Conservation (phyloP, 371 early-diverging fungal species). For the Saksenaea oblongispora region DNA sequence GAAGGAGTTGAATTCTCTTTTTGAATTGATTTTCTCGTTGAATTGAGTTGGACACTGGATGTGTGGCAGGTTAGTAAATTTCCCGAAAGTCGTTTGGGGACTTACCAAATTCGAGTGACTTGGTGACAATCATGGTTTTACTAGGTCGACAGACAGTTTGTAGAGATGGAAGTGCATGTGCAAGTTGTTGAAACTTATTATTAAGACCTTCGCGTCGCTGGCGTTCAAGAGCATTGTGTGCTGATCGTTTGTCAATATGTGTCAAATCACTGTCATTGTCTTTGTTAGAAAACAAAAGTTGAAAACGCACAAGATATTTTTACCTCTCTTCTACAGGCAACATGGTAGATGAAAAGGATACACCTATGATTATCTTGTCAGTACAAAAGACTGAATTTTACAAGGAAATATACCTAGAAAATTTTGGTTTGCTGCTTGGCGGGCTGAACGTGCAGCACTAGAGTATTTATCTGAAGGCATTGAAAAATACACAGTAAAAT, state of each 20-base stretch:
- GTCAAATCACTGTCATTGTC: conserved; percentile 28
- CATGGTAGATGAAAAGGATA: neutral
- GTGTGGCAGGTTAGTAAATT: neutral
- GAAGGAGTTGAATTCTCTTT: neutral
- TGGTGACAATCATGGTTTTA: conserved; percentile 76
- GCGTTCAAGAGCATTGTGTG: conserved; percentile 79
- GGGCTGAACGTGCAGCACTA: neutral
- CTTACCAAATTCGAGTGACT: conserved; percentile 65
- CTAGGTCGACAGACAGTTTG: conserved; percentile 71
- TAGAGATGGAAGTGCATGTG: conserved; percentile 73
- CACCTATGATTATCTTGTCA: neutral
- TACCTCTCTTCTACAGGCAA: neutral
- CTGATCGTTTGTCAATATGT: conserved; percentile 59
- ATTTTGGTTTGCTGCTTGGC: neutral
- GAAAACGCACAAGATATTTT: neutral
- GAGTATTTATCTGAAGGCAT: neutral
- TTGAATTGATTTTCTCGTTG: neutral
- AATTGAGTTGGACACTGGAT: neutral
- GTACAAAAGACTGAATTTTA: neutral
- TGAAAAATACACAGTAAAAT: neutral
- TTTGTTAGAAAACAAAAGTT: neutral
- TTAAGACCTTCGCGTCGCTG: conserved; percentile 80
- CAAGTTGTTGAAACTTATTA: conserved; percentile 75
- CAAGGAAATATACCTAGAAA: neutral
- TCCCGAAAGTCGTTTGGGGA: too few relatives aligned